phyloP scores from a whole-genome alignment of 2,329 filamentous ascomycete species.

The Fusarium sp. region DNA sequence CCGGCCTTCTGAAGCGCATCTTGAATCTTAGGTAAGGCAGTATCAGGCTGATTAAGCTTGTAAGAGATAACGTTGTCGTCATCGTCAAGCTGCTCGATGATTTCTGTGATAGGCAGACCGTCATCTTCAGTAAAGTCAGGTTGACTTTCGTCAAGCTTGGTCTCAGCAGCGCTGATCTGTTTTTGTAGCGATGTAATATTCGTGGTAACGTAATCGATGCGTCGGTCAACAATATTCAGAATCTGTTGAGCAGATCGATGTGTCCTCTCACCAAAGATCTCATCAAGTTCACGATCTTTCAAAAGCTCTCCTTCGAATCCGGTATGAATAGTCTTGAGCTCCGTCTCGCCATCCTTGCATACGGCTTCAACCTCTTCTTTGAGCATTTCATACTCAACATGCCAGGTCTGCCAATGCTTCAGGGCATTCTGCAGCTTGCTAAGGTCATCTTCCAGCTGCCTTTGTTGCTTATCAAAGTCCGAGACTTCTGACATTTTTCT shows the following conservation, averaged over 20 bases:
- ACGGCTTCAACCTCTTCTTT: conserved; percentile 79
- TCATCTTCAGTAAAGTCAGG: conserved; percentile 72
- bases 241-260: conserved; percentile 55
- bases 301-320: conserved; percentile 71
- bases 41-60: conserved; percentile 72
- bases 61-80: conserved; percentile 83
- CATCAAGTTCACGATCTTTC: conserved; percentile 63
- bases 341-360: conserved; percentile 53
- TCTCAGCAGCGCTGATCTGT: conserved; percentile 74
- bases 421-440: conserved; percentile 75
- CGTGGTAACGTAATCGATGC: conserved; percentile 88
- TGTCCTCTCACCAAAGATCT: conserved; percentile 52
- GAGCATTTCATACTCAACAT: conserved; percentile 89
- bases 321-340: conserved; percentile 66
- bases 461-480: conserved; percentile 78
- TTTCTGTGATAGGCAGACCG: conserved; percentile 84
- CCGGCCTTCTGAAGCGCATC: conserved; percentile 83
- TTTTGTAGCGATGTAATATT: conserved; percentile 81
- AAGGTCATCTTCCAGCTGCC: conserved; percentile 79
- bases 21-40: conserved; percentile 72
- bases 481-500: conserved; percentile 61
- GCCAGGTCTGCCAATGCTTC: conserved; percentile 89
- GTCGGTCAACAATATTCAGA: conserved; percentile 69
- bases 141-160: conserved; percentile 72
- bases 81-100: conserved; percentile 91